A percentile compares a stretch with the other conserved stretches of the same genome.
Conservation (phyloP, 1,284 basidiomycete genomes). For the Ganoderma leucocontextum region DNA sequence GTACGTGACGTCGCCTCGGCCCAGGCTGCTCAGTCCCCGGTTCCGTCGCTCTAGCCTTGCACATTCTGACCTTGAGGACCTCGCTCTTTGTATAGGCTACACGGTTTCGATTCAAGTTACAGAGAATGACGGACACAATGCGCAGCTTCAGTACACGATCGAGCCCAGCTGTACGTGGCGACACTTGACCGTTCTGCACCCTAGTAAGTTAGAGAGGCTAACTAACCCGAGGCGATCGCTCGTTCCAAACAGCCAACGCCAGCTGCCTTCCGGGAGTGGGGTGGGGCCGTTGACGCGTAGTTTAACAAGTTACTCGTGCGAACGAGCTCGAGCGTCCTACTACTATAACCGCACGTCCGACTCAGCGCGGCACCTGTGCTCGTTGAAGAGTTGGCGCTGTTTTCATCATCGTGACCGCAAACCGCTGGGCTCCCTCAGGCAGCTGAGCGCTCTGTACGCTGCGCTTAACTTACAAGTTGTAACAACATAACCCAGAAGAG, state of each 20-base stretch:
- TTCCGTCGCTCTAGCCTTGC: too few relatives aligned
- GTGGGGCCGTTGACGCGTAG: neutral
- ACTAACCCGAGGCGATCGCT: neutral
- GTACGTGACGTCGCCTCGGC: neutral
- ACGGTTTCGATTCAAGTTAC: neutral
- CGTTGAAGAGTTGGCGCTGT: too few relatives aligned
- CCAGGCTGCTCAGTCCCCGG: neutral
- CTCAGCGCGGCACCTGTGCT: too few relatives aligned
- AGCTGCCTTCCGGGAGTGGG: neutral
- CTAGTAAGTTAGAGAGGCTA: neutral
- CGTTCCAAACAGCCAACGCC: neutral
- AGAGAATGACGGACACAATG: neutral
- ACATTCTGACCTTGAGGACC: too few relatives aligned
- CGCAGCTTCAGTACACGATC: neutral
- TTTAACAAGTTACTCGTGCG: neutral
- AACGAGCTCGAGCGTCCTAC: too few relatives aligned
- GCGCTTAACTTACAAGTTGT: too few relatives aligned
- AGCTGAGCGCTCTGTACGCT: too few relatives aligned
- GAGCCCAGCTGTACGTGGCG: neutral
- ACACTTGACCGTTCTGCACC: neutral
- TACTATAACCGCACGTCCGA: too few relatives aligned
- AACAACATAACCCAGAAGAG: too few relatives aligned
- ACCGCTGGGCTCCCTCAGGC: too few relatives aligned
- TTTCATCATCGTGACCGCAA: too few relatives aligned
- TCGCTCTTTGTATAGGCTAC: neutral